Evolutionary conservation across 2,329 filamentous ascomycete genomes (phyloP).

Genomic region (Escovopsis sp.): DNA sequence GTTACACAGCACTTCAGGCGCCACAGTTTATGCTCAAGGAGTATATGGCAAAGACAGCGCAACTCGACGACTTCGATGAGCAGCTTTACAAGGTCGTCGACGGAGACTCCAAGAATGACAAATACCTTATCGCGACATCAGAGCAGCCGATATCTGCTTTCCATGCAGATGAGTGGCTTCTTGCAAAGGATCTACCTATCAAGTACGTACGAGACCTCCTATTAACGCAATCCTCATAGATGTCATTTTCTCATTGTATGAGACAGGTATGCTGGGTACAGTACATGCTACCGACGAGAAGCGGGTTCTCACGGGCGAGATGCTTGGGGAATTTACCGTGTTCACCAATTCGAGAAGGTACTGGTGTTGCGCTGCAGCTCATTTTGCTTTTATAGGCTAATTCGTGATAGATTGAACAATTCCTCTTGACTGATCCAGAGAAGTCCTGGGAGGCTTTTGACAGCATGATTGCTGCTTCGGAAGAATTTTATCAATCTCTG

Average conservation of each 20-base stretch:
- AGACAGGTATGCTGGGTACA: slow-evolving; percentile 87
- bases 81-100: slow-evolving; percentile 94
- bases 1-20: slow-evolving; percentile 70
- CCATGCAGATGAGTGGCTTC: slow-evolving; percentile 88
- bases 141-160: slow-evolving; percentile 91
- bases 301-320: slow-evolving; percentile 76
- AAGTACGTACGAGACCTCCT: slow-evolving; percentile 34
- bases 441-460: slow-evolving; percentile 91
- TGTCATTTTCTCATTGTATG: neutral
- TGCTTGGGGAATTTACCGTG: slow-evolving; percentile 95
- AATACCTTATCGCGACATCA: slow-evolving; percentile 64
- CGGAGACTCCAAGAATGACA: slow-evolving; percentile 76
- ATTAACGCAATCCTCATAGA: too few relatives aligned
- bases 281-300: slow-evolving; percentile 90
- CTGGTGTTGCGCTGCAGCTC: neutral
- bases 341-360: slow-evolving; percentile 94
- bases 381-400: slow-evolving; percentile 1
- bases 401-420: slow-evolving; percentile 48
- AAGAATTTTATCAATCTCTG: slow-evolving; percentile 90
- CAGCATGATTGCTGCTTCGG: slow-evolving; percentile 76
- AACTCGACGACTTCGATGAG: slow-evolving; percentile 94
- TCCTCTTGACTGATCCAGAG: slow-evolving; percentile 68
- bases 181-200: slow-evolving; percentile 71
- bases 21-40: slow-evolving; percentile 92
- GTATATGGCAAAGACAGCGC: slow-evolving; percentile 95